Percentiles rank a stretch among this genome's conserved stretches.
These are phyloP conservation scores for Russula earlei DNA, from an alignment of 768 basidiomycete species.

Conservation along the genomic window DNA sequence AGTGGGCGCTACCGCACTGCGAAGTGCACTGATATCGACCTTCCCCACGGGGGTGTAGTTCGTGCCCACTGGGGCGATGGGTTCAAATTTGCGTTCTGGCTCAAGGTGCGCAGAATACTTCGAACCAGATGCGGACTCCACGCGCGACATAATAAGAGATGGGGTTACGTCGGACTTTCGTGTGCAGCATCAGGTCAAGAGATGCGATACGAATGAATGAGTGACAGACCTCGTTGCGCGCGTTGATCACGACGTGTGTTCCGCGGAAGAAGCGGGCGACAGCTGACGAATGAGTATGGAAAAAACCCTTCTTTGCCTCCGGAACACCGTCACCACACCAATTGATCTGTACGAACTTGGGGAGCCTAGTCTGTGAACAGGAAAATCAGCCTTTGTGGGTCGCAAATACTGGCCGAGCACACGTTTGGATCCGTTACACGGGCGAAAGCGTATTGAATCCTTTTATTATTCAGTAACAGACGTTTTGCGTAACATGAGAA, in stretches of 20 bases:
- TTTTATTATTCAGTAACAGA: conserved; percentile 26
- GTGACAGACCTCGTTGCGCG: conserved; percentile 69
- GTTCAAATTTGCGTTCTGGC: conserved; percentile 57
- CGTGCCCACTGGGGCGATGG: conserved; percentile 75
- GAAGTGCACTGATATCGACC: conserved; percentile 56
- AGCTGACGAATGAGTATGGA: conserved; percentile 76
- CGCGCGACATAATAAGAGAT: conserved; percentile 68
- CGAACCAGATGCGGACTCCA: conserved; percentile 85
- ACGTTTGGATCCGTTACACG: conserved; percentile 83
- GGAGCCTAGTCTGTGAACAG: conserved; percentile 53
- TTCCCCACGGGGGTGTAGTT: conserved; percentile 68
- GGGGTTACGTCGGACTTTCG: conserved; percentile 71
- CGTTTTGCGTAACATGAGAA: neutral
- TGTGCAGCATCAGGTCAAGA: neutral
- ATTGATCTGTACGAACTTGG: conserved; percentile 92
- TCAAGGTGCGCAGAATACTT: conserved; percentile 84
- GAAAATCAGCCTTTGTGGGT: neutral
- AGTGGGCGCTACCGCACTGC: conserved; percentile 20
- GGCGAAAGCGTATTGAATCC: conserved; percentile 90
- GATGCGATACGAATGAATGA: neutral
- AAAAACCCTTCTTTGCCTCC: conserved; percentile 83
- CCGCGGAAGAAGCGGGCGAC: conserved; percentile 76
- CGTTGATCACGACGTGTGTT: conserved; percentile 77
- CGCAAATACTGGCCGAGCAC: conserved; percentile 21
- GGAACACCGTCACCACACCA: conserved; percentile 99